A percentile compares a stretch with the other conserved stretches of the same genome.
Evolutionary conservation across 495 filamentous ascomycete species (phyloP).

Genomic region (Letharia lupina): DNA sequence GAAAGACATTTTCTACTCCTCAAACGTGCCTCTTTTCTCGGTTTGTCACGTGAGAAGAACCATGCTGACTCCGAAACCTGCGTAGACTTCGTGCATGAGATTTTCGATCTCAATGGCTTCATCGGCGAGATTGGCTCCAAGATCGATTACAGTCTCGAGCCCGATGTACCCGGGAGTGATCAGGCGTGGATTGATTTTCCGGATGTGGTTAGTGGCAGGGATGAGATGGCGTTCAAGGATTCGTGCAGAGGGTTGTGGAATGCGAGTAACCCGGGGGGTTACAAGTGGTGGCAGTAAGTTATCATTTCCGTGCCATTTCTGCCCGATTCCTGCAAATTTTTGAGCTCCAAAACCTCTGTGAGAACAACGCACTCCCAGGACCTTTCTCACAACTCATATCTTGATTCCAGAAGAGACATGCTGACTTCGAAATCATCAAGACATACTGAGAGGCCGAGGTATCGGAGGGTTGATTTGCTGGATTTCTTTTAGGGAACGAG

Average conservation of each 20-base stretch:
- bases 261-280: slow-evolving; percentile 21
- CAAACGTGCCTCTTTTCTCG: too few relatives aligned
- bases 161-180: slow-evolving; percentile 50
- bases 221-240: slow-evolving; percentile 31
- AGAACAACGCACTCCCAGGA: neutral
- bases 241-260: slow-evolving; percentile 53
- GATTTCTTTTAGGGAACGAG: slow-evolving; percentile 17
- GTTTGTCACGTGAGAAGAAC: too few relatives aligned
- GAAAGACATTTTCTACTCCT: too few relatives aligned
- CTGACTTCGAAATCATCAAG: neutral
- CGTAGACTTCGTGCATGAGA: slow-evolving; percentile 31
- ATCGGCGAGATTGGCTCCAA: slow-evolving; percentile 47
- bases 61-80: too few relatives aligned
- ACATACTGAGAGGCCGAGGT: slow-evolving; percentile 22
- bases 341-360: neutral
- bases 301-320: neutral
- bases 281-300: slow-evolving; percentile 22
- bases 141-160: slow-evolving; percentile 50
- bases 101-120: slow-evolving; percentile 46
- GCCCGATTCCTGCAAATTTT: neutral
- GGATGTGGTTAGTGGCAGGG: slow-evolving; percentile 38
- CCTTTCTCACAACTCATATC: neutral
- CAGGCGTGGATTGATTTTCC: slow-evolving; percentile 47
- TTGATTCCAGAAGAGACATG: neutral
- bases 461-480: slow-evolving; percentile 14